Evolutionary conservation across 1,139 yeast genomes (phyloP), one percentile per base, ranked within the genome.

Genomic region (Debaryomycetaceae sp.): DNA sequence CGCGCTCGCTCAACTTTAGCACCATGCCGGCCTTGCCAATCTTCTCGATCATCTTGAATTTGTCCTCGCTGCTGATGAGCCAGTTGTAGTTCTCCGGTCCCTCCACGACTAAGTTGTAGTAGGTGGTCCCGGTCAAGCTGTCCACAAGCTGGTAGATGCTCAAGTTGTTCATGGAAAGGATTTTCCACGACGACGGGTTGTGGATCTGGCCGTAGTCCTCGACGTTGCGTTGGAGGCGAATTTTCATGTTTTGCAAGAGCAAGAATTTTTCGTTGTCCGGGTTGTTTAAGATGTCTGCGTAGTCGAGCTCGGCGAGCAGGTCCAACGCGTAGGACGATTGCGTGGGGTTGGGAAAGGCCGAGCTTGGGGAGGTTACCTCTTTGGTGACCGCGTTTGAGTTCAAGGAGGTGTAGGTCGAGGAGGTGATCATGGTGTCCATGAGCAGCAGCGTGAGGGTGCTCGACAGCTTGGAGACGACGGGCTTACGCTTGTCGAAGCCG

Each of bases 21-120:
- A 67, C 53, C 39, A 67, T 49, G 6, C 71, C 74, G 4, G 74
- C 74, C 36, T 58, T 65, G 10, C 74, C 74, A 22, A 67, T 65
- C 34, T 55, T 51, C 39, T 65, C 66, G 25, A 66, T 49, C 18
- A 56, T 43, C 23, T 51, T 48, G 28, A 37, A 39, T 34, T 53
- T 61, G 4, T 53, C 58, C 16, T 56, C 61, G 22, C 57, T 65
- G 24, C 53, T 34, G 23, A 67, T 52, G 17, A 58, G 42, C 73
- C 73, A 67, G 36, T 42, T 50, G 39, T 43, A 49, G n/a, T 41
- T 43, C 15, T 40, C 37, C 13, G 42, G 45, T 18, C 49, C 47
- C 6, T 41, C 45, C 18, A 59, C 50, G 4, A 45, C 48, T 23
- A 67, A 48, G 32, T 59, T 59, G 44, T 46, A 65, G 34, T 49